Percentiles rank a stretch among this genome's conserved stretches.
Conservation (phyloP, 495 filamentous ascomycete species). For the Hyaloscypha hepaticicola region DNA sequence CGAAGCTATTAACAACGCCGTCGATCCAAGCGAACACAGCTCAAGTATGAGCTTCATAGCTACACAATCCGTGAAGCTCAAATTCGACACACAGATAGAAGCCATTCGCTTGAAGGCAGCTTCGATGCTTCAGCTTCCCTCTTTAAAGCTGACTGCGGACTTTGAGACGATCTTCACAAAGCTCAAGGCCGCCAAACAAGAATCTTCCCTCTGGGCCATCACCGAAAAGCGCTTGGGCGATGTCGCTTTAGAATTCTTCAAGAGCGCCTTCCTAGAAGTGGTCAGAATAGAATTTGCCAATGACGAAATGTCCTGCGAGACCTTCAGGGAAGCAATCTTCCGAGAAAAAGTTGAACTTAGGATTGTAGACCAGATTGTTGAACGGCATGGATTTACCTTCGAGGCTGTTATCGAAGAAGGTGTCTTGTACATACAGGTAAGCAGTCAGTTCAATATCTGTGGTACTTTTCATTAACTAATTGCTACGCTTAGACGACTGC, state of each 20-base stretch:
- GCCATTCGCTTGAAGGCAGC: background rate
- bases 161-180: background rate
- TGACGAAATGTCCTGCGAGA: background rate
- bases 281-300: background rate
- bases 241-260: background rate
- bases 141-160: background rate
- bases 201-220: background rate
- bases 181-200: background rate
- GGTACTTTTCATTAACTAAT: background rate
- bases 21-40: background rate
- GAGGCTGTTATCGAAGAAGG: constrained; percentile 1
- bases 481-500: background rate
- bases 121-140: background rate
- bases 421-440: constrained; percentile 2
- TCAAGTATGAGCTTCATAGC: background rate
- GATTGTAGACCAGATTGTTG: background rate
- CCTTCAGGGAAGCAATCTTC: background rate
- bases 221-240: background rate
- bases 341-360: background rate
- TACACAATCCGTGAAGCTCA: background rate
- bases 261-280: background rate
- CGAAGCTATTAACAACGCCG: background rate
- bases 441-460: background rate
- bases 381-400: background rate
- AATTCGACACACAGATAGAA: background rate